phyloP scores from a whole-genome alignment of 2,329 filamentous ascomycete species.

The Cytospora paraplurivora region DNA sequence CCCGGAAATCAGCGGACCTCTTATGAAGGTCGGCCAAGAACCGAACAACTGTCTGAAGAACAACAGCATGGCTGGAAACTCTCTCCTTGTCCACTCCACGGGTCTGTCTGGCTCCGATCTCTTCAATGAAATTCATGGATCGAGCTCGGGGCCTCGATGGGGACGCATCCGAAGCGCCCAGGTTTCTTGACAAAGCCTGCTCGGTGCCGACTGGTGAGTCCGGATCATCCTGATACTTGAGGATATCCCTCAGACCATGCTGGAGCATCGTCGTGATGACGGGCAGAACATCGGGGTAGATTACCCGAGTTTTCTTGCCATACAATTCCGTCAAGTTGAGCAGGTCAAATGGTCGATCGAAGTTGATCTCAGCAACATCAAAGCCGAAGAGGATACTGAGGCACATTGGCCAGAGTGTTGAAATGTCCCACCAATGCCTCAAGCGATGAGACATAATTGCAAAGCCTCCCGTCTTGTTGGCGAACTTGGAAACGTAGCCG shows the following conservation, averaged over 20 bases:
- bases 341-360: slow-evolving; percentile 73
- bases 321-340: slow-evolving; percentile 76
- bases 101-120: slow-evolving; percentile 54
- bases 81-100: slow-evolving; percentile 49
- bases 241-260: slow-evolving; percentile 73
- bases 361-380: slow-evolving; percentile 74
- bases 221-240: slow-evolving; percentile 62
- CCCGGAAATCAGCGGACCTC: slow-evolving; percentile 76
- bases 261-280: slow-evolving; percentile 88
- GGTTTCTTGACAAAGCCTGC: slow-evolving; percentile 29
- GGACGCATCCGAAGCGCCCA: slow-evolving; percentile 33
- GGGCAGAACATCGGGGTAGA: slow-evolving; percentile 75
- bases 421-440: slow-evolving; percentile 85
- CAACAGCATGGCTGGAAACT: slow-evolving; percentile 59
- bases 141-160: slow-evolving; percentile 51
- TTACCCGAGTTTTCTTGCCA: slow-evolving; percentile 61
- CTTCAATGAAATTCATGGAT: slow-evolving; percentile 68
- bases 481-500: slow-evolving; percentile 82
- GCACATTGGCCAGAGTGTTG: slow-evolving; percentile 82
- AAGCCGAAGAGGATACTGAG: slow-evolving; percentile 86
- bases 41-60: slow-evolving; percentile 75
- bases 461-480: slow-evolving; percentile 82
- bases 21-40: slow-evolving; percentile 79
- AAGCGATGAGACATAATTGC: slow-evolving; percentile 79
- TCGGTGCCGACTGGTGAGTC: slow-evolving; percentile 50